A percentile compares a stretch with the other conserved stretches of the same genome.
Conservation (phyloP, 78 protist species). For the Dictyostelium capitatum region DNA sequence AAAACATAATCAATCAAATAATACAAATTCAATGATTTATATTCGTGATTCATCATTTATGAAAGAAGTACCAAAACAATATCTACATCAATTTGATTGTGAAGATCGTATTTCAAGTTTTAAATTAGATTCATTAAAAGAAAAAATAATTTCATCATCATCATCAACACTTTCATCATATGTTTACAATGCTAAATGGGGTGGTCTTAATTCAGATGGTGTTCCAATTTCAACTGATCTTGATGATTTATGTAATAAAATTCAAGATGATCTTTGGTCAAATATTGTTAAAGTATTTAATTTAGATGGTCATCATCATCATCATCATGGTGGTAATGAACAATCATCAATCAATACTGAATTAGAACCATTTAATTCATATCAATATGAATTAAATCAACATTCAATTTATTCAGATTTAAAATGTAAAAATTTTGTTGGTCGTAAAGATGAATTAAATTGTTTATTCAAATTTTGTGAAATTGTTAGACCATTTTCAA, state of each 20-base stretch:
- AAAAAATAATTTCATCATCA: background rate
- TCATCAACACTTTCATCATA: background rate
- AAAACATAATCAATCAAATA: background rate
- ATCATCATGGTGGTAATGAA: background rate
- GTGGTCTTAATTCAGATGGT: conserved; percentile 58
- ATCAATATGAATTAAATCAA: conserved; percentile 11
- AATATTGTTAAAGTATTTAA: conserved; percentile 30
- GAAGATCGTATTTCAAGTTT: background rate
- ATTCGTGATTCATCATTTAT: conserved; percentile 45
- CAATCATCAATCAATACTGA: too few relatives aligned
- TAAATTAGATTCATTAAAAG: conserved; percentile 33
- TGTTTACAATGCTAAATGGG: conserved; percentile 44
- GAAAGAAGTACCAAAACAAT: conserved; percentile 56
- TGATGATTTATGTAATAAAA: conserved; percentile 29
- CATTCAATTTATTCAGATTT: conserved; percentile 37
- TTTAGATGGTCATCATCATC: background rate
- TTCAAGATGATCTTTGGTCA: conserved; percentile 79
- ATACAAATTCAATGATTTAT: conserved; percentile 67
- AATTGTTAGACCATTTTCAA: conserved; percentile 14
- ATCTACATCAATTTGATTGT: conserved; percentile 17
- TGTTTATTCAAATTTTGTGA: conserved; percentile 56
- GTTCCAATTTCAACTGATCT: conserved; percentile 34
- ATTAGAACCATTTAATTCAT: conserved; percentile 13
- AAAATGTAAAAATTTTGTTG: conserved; percentile 29
- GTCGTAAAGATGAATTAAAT: conserved; percentile 54